These are phyloP conservation scores for Solanum boliviense DNA, from an alignment of 257 asterid species.

Conservation along the genomic window DNA sequence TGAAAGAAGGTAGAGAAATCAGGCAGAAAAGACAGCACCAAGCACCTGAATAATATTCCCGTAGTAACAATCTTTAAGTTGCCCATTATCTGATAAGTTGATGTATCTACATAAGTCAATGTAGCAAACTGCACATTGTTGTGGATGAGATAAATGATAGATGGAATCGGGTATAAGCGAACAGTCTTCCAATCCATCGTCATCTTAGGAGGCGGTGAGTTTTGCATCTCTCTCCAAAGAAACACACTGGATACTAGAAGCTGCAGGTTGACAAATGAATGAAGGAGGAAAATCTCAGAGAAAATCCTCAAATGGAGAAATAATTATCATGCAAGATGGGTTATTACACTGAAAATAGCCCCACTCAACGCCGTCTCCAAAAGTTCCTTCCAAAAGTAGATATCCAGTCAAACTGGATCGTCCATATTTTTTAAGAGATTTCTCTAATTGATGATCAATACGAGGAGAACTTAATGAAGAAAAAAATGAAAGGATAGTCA, in stretches of 20 bases:
- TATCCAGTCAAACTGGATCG: background rate
- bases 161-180: constrained; percentile 76
- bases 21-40: background rate
- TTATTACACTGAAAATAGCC: background rate
- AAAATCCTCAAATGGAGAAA: background rate
- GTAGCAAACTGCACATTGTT: constrained; percentile 99
- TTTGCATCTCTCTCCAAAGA: constrained; percentile 73
- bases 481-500: background rate
- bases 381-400: background rate
- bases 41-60: constrained; percentile 81
- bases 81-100: constrained; percentile 94
- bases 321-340: background rate
- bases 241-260: constrained; percentile 68
- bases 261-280: constrained; percentile 35
- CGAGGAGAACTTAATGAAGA: background rate
- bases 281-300: background rate
- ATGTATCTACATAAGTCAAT: constrained; percentile 86
- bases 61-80: constrained; percentile 94
- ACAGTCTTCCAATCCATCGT: constrained; percentile 79
- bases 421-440: background rate
- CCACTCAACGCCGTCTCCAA: background rate
- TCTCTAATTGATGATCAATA: background rate
- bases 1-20: background rate
- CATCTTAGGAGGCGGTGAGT: constrained; percentile 71
- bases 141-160: constrained; percentile 90